phyloP scores from a whole-genome alignment of 106 monocot genomes.

The Acanthochlamys bracteata region DNA sequence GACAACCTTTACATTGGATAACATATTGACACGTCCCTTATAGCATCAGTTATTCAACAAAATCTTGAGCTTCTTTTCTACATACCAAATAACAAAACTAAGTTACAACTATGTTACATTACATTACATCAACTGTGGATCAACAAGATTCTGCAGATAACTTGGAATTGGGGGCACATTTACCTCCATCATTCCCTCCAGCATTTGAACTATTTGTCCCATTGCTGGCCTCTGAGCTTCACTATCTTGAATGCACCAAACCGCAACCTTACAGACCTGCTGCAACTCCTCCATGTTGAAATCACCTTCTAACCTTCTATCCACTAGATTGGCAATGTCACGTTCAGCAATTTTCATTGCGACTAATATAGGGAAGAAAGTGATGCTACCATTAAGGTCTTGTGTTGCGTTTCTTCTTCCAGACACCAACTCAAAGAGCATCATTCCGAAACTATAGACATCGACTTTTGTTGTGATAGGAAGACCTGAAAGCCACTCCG shows the following conservation, averaged over 20 bases:
- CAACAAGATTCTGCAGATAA: neutral
- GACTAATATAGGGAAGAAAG: slow-evolving; percentile 14
- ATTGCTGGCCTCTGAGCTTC: slow-evolving; percentile 3
- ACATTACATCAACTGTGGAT: too few species aligned
- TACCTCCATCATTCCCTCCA: slow-evolving; percentile 2
- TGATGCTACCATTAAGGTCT: neutral
- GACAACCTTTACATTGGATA: too few species aligned
- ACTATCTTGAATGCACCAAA: slow-evolving; percentile 12
- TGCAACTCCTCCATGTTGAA: slow-evolving; percentile 12
- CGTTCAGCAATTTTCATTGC: slow-evolving; percentile 9
- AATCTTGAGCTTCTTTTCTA: too few species aligned
- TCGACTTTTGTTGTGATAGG: slow-evolving; percentile 3
- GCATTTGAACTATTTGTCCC: slow-evolving; percentile 4
- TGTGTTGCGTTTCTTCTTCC: slow-evolving; percentile 17
- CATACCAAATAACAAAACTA: too few species aligned
- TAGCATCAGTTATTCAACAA: too few species aligned
- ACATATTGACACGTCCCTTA: too few species aligned
- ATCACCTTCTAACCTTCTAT: slow-evolving; percentile 9
- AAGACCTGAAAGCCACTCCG: slow-evolving; percentile 6
- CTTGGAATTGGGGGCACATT: slow-evolving; percentile 18
- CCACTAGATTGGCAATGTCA: slow-evolving; percentile 6
- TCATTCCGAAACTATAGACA: slow-evolving; percentile 6
- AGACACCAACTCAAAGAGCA: slow-evolving; percentile 5
- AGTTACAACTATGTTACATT: too few species aligned
- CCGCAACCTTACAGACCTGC: slow-evolving; percentile 19